These are phyloP conservation scores for Larix kaempferi DNA, from an alignment of 75 land plant species.

Conservation along the genomic window DNA sequence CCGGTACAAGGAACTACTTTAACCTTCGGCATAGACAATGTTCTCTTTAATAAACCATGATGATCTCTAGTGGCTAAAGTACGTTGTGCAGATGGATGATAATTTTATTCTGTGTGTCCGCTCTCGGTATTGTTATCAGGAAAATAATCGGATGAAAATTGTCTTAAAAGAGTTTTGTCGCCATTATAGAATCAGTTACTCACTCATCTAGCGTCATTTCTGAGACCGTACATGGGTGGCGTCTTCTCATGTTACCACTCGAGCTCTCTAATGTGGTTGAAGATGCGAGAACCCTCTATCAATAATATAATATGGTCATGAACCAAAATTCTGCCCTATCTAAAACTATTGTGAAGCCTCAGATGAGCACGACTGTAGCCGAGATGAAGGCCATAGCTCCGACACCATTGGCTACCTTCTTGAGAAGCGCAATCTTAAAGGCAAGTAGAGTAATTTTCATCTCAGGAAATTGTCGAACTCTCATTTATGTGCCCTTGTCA, in stretches of 20 bases:
- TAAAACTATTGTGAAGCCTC: constrained; percentile 70
- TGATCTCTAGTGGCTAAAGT: neutral
- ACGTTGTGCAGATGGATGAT: neutral
- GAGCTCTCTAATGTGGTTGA: constrained; percentile 78
- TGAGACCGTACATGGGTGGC: constrained; percentile 25
- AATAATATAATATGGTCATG: constrained; percentile 65
- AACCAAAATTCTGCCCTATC: constrained; percentile 70
- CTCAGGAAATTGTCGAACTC: constrained; percentile 47
- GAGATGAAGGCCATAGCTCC: constrained; percentile 84
- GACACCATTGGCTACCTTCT: constrained; percentile 64
- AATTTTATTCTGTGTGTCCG: neutral
- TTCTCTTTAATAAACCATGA: constrained; percentile 17
- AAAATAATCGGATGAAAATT: neutral
- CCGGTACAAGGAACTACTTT: constrained; percentile 60
- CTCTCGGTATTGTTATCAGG: neutral
- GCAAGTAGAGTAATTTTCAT: constrained; percentile 82
- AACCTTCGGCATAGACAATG: constrained; percentile 49
- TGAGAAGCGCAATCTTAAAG: constrained; percentile 68
- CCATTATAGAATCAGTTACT: neutral
- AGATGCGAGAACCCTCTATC: constrained; percentile 74
- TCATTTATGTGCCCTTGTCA: no score
- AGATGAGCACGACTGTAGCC: constrained; percentile 93
- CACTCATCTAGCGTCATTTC: neutral
- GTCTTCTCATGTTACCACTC: constrained; percentile 88
- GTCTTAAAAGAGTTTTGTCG: neutral